phyloP scores from a whole-genome alignment of 2,329 filamentous ascomycete genomes.

The Sordariomycetes sp. region DNA sequence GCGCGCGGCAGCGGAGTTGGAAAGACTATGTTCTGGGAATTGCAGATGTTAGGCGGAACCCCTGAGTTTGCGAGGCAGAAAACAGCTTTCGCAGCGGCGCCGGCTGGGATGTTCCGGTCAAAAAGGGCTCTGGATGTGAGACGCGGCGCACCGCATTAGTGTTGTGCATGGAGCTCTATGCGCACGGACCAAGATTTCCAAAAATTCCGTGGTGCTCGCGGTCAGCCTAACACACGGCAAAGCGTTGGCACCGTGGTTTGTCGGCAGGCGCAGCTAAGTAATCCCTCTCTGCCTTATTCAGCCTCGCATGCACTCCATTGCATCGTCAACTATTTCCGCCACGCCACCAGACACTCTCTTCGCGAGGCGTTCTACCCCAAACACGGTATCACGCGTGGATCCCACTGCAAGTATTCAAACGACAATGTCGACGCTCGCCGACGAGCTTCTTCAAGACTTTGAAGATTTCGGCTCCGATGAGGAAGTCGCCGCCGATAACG shows the following conservation, averaged over 20 bases:
- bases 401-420: constrained; percentile 2
- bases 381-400: background rate
- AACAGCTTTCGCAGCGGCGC: background rate
- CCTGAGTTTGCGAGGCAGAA: background rate
- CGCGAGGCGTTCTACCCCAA: background rate
- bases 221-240: background rate
- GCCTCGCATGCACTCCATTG: background rate
- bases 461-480: constrained; percentile 53
- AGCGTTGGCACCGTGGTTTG: background rate
- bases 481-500: constrained; percentile 39
- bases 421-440: constrained; percentile 77
- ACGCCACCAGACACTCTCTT: background rate
- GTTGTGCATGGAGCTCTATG: constrained; percentile 4
- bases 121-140: constrained; percentile 1
- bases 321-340: background rate
- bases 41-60: background rate
- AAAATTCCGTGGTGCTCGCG: too few relatives aligned
- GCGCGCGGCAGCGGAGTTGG: background rate
- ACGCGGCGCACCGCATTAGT: background rate
- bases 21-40: background rate
- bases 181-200: background rate
- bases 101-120: background rate
- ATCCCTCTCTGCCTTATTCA: background rate
- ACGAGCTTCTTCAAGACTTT: constrained; percentile 86
- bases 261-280: background rate